These are phyloP conservation scores for Cymodocea nodosa DNA, from an alignment of 116 monocot species.

Conservation along the genomic window DNA sequence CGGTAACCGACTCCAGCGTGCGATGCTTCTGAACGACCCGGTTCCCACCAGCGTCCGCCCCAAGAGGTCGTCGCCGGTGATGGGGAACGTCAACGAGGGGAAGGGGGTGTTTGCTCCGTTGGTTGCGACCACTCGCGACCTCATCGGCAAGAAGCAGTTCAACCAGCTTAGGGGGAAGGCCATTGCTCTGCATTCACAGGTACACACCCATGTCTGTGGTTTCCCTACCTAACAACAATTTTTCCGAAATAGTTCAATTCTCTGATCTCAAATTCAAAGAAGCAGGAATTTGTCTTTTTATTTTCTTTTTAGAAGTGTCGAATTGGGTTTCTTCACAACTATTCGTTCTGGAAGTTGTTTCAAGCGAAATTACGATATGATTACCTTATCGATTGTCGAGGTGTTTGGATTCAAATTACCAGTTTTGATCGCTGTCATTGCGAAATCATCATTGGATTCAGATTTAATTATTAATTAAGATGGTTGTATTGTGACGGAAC, in stretches of 20 bases:
- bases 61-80: conserved; percentile 28
- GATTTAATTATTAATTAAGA: neutral
- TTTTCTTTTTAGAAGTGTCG: too few relatives aligned
- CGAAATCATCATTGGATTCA: neutral
- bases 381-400: too few relatives aligned
- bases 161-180: conserved; percentile 85
- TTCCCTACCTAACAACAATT: too few relatives aligned
- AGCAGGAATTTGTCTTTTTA: too few relatives aligned
- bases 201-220: too few relatives aligned
- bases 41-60: neutral
- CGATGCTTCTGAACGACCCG: neutral
- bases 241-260: too few relatives aligned
- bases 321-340: too few relatives aligned
- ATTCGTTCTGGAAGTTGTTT: too few relatives aligned
- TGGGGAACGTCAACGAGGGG: conserved; percentile 70
- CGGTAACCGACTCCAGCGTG: conserved; percentile 4
- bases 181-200: conserved; percentile 81
- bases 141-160: conserved; percentile 61
- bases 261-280: too few relatives aligned
- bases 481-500: neutral
- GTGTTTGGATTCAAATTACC: too few relatives aligned
- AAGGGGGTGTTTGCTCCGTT: conserved; percentile 66
- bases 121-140: conserved; percentile 41
- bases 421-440: neutral
- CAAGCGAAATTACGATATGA: too few relatives aligned